Evolutionary conservation across 78 protist genomes (phyloP), one percentile per base, ranked within the genome.

Genomic region (Dictyostelium capitatum): DNA sequence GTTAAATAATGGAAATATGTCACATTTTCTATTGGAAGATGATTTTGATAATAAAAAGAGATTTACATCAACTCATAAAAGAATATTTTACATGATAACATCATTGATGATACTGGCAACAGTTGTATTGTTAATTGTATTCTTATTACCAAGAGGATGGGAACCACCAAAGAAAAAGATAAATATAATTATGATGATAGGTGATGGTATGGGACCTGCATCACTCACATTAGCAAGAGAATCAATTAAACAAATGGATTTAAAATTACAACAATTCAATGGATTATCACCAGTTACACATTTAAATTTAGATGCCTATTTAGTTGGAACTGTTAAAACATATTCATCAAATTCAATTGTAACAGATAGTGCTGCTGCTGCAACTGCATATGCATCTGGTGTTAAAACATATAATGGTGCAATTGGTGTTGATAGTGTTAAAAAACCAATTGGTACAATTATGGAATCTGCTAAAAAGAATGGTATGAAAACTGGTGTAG

Each of bases 351-450:
- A 14, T 12, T 30, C 78, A 4, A 7, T 4, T 3, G 90, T 96
- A 0, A 96, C 98, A 1, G 98, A 96, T 46, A 80, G 94, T 53
- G 98, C 98, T 0, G 98, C 98, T 2, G 97, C 95, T 3, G 97
- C 96, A 6, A 96, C 97, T 0, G 96, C 97, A 47, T 96, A 82
- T 37, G 94, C 97, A 4, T 78, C 96, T 23, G 96, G 92, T 12
- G 20, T 74, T 9, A 89, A 95, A 20, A 91, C 97, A 1, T 64
- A 64, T 9, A 96, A 96, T 69, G 30, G 17, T 5, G 90, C 80
- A 48, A 64, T 96, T 28, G 96, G 97, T 53, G 96, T 96, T 9
- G 96, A 95, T 75, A 37, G 28, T 2, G 4, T 20, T 0, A 65
- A 4, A 2, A 87, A 64, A 32, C 97, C 98, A 15, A 59, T 70